Percentiles rank a stretch among this genome's conserved stretches.
phyloP scores from a whole-genome alignment of 2,329 filamentous ascomycete genomes.

The Hypoxylon sp. region DNA sequence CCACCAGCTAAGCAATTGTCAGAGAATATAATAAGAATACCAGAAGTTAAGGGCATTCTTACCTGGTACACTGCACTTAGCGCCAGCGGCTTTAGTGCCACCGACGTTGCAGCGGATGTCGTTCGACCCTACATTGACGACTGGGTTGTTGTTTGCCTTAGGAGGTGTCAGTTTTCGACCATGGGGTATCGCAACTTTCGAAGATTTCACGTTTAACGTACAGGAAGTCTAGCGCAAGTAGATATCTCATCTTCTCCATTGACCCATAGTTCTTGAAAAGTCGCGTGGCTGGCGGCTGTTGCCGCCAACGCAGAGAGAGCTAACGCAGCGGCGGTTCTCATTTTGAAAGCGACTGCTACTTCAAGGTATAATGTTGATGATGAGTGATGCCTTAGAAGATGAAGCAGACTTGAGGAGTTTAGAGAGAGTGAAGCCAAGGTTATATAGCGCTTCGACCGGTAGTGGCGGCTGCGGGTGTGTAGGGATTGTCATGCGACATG shows the following conservation, averaged over 20 bases:
- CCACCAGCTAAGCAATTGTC: slow-evolving; percentile 52
- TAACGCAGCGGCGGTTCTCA: slow-evolving; percentile 39
- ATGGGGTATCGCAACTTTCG: neutral
- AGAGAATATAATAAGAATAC: slow-evolving; percentile 11
- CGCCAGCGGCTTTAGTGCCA: slow-evolving; percentile 52
- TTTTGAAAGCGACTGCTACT: slow-evolving; percentile 20
- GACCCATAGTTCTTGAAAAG: slow-evolving; percentile 67
- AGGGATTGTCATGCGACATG: slow-evolving; percentile 26
- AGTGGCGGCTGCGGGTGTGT: slow-evolving; percentile 7
- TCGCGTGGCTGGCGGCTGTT: slow-evolving; percentile 63
- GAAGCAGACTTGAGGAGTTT: slow-evolving; percentile 2
- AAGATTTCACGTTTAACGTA: slow-evolving; percentile 24
- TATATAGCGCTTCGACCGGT: slow-evolving; percentile 25
- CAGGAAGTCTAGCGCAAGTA: slow-evolving; percentile 48
- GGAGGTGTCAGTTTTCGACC: slow-evolving; percentile 16
- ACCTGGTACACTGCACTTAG: slow-evolving; percentile 54
- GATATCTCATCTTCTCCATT: slow-evolving; percentile 57
- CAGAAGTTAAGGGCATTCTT: slow-evolving; percentile 19
- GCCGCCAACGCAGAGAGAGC: slow-evolving; percentile 46
- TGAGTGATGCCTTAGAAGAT: neutral
- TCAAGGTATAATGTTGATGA: slow-evolving; percentile 1
- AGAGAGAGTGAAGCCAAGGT: slow-evolving; percentile 11
- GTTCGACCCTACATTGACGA: slow-evolving; percentile 57
- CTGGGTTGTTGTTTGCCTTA: slow-evolving; percentile 59
- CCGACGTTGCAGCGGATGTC: slow-evolving; percentile 61